Base-by-base conservation (phyloP, 345 rosid genomes). In the Lepidium sativum region DNA sequence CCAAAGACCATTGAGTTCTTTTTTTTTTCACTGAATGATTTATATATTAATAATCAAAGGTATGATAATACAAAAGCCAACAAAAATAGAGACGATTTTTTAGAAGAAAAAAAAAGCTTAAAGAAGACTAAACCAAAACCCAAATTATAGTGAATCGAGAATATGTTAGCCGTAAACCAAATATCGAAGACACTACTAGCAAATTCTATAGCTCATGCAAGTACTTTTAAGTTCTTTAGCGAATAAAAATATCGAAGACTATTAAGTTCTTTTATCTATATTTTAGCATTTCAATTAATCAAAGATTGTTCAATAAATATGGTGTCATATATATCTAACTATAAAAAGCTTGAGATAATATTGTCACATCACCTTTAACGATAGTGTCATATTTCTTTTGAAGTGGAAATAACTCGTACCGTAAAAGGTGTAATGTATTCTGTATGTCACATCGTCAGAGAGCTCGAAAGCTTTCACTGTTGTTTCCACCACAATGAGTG, bases 361-460 rank as follows among this genome's bases (percentile, higher is more conserved):
- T 23, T 44, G 63, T 61, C 56, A 70, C 41, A 53, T 61, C 32
- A 34, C 21, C 33, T 8, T 25, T 42, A 43, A 61, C 55, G 34
- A 43, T 60, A 41, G 1, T 34, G 53, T 14, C 23, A 60, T 54
- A 27, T 45, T 23, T 54, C 25, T 8, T 45, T 34, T 16, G 8
- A n/a, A 61, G 8, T 50, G 67, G 29, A 25, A 16, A 34, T 32
- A 43, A 31, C 23, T 51, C 13, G 52, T 61, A 60, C 55, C 34
- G 48, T 54, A 34, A 34, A 61, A 44, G 37, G 43, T 27, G 15
- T 34, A 34, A 45, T 44, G n/a, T n/a, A n/a, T n/a, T n/a, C n/a
- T n/a, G n/a, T 62, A 41, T 44, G 63, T 45, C 63, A 54, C 44
- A 37, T 62, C 50, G 33, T 37, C 34, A 62, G 41, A 53, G 55